These are phyloP conservation scores for Aspergillus avenaceus DNA, from an alignment of 495 filamentous ascomycete genomes.

Conservation along the genomic window DNA sequence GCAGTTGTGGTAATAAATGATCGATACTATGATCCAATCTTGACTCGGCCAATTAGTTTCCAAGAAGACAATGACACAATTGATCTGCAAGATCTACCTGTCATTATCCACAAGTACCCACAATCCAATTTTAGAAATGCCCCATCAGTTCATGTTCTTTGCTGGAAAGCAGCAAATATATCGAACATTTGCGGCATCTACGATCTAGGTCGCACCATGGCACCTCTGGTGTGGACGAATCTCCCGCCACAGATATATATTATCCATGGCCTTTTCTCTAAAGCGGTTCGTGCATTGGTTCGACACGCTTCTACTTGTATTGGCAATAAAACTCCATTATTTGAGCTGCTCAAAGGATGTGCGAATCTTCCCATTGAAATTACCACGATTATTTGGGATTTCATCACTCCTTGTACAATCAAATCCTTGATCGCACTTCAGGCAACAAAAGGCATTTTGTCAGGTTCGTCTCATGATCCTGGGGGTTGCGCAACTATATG, in stretches of 20 bases:
- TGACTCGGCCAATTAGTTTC: neutral
- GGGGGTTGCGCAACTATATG: neutral
- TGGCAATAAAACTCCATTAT: neutral
- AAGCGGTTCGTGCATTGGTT: neutral
- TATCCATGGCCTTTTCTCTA: neutral
- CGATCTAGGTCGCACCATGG: slow-evolving; percentile 1
- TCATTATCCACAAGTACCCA: neutral
- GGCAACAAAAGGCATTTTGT: neutral
- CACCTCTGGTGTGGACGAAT: neutral
- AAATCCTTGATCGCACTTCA: neutral
- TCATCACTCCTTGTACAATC: neutral
- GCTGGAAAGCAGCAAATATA: neutral
- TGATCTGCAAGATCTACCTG: neutral
- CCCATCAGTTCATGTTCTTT: neutral
- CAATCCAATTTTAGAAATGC: neutral
- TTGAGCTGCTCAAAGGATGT: neutral
- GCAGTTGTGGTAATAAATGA: neutral
- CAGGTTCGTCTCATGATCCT: neutral
- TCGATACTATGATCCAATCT: neutral
- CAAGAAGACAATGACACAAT: neutral
- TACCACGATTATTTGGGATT: neutral
- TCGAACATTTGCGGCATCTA: neutral
- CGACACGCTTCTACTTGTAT: neutral
- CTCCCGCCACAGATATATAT: neutral
- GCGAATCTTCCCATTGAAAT: neutral